Evolutionary conservation across 305 asterid genomes (phyloP).

Genomic region (Coffea humblotiana): DNA sequence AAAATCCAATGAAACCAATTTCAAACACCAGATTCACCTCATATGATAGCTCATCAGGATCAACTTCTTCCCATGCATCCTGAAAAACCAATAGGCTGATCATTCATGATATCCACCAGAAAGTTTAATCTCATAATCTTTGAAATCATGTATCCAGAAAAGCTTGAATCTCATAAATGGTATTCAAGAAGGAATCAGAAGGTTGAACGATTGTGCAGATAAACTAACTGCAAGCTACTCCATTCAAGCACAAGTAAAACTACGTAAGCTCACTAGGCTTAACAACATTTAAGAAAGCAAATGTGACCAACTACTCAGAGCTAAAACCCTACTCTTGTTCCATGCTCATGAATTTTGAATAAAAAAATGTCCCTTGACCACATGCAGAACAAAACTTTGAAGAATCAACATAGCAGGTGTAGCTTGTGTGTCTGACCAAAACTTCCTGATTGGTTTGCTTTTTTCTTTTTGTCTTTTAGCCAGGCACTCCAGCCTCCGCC

Average conservation of each 20-base stretch:
- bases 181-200: neutral
- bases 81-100: constrained; percentile 32
- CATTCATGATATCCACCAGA: constrained; percentile 4
- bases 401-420: neutral
- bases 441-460: neutral
- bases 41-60: constrained; percentile 89
- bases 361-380: neutral
- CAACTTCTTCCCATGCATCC: constrained; percentile 93
- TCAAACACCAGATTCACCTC: constrained; percentile 50
- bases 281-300: neutral
- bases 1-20: neutral
- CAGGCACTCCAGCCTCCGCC: neutral
- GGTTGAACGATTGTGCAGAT: neutral
- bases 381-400: neutral
- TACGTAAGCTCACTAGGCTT: neutral
- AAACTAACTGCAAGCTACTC: neutral
- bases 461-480: neutral
- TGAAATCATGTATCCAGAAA: neutral
- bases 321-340: neutral
- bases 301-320: neutral
- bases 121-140: neutral
- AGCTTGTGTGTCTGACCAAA: neutral
- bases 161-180: neutral
- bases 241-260: neutral
- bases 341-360: neutral